These are phyloP conservation scores for Fomes fomentarius DNA, from an alignment of 1,284 basidiomycete species.

Conservation along the genomic window DNA sequence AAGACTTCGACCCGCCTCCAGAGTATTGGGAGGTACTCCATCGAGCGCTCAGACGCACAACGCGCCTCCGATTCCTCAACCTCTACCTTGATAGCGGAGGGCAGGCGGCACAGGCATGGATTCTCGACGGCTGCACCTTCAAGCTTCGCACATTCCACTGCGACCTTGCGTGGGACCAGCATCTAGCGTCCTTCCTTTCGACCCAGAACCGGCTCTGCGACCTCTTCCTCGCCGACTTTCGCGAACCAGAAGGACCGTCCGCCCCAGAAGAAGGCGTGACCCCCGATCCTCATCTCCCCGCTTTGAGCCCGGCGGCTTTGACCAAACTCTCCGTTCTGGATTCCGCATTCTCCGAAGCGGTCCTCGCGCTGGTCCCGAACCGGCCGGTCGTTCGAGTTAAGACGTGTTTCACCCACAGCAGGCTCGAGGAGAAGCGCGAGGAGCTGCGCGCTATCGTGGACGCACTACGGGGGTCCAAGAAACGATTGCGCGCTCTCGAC, in stretches of 20 bases:
- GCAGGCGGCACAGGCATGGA: slow-evolving; percentile 53
- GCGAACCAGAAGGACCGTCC: slow-evolving; percentile 25
- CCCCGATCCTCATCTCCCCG: slow-evolving; percentile 18
- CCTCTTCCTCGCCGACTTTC: slow-evolving; percentile 62
- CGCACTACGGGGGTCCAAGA: slow-evolving; percentile 46
- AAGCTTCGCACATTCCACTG: slow-evolving; percentile 61
- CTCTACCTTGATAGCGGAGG: slow-evolving; percentile 47
- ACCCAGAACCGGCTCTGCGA: slow-evolving; percentile 53
- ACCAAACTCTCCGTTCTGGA: slow-evolving; percentile 55
- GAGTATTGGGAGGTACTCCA: slow-evolving; percentile 55
- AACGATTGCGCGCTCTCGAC: slow-evolving; percentile 52
- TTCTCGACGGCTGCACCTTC: slow-evolving; percentile 51
- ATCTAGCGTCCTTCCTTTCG: slow-evolving; percentile 58
- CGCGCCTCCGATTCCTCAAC: slow-evolving; percentile 52
- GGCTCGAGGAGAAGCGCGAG: slow-evolving; percentile 46
- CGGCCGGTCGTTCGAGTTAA: slow-evolving; percentile 63
- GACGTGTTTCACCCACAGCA: slow-evolving; percentile 66
- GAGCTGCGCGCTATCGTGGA: slow-evolving; percentile 53
- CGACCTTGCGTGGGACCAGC: slow-evolving; percentile 63
- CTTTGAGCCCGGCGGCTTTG: slow-evolving; percentile 41
- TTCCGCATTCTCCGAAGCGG: slow-evolving; percentile 69
- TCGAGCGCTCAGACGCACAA: slow-evolving; percentile 46
- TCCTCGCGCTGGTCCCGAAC: slow-evolving; percentile 53
- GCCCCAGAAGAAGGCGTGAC: slow-evolving; percentile 10
- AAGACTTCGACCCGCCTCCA: slow-evolving; percentile 30